These are phyloP conservation scores for Guillardia theta DNA, from an alignment of 78 protist genomes.

Conservation along the genomic window DNA sequence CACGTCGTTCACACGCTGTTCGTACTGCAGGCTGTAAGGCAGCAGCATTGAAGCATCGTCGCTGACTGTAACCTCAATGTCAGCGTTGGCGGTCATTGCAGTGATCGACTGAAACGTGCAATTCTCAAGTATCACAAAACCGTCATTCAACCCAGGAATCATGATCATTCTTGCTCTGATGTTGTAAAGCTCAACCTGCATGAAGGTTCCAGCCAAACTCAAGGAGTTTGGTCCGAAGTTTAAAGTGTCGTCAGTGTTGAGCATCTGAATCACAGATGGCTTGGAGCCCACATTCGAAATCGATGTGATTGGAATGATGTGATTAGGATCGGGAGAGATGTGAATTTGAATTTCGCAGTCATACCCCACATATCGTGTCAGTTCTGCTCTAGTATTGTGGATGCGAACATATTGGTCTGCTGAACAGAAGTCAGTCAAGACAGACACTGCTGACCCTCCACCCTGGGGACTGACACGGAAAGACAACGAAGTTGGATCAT, in stretches of 20 bases:
- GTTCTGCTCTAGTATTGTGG: neutral
- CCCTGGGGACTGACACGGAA: no score
- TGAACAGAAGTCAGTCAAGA: neutral
- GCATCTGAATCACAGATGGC: neutral
- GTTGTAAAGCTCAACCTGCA: neutral
- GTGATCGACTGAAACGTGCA: neutral
- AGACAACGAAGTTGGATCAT: no score
- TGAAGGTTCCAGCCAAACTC: neutral
- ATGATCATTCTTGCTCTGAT: neutral
- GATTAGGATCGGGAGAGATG: neutral
- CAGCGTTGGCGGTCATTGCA: neutral
- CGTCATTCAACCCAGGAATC: neutral
- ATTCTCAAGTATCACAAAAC: neutral
- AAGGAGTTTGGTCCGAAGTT: neutral
- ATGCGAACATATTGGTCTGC: neutral
- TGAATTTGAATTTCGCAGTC: neutral
- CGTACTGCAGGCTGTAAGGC: neutral
- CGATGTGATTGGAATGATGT: neutral
- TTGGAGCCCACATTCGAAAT: neutral
- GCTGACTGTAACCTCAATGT: neutral
- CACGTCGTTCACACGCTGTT: neutral
- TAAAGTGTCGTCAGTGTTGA: neutral
- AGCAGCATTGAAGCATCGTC: neutral
- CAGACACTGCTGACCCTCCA: no score
- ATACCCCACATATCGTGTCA: neutral